Base-by-base conservation (phyloP, 2,329 filamentous ascomycete genomes). In the Pseudogymnoascus sp. region DNA sequence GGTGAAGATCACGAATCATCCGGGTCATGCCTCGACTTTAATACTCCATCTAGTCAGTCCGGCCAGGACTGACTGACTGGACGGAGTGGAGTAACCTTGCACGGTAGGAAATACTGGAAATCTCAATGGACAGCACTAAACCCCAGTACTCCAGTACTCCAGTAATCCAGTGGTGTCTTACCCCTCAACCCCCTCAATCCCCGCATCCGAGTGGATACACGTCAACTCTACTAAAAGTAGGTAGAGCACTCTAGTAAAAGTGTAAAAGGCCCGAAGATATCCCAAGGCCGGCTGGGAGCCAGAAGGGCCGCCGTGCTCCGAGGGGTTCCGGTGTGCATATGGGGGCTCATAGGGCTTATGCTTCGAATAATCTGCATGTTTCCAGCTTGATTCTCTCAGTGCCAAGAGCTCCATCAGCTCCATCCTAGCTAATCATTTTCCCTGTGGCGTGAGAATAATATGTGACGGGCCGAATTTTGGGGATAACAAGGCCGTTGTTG, bases 391-490 rank as follows among this genome's bases (percentile, higher is more conserved):
- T 34, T 57, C 28, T 57, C 51, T 13, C 10, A 14, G 28, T 34
- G 28, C 51, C 51, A 36, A 57, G 51, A 36, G 34, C 13, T 31
- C 7, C 10, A 57, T 36, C 51, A 36, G 34, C 13, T 31, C 7
- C 10, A 57, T 36, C 51, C 25, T 19, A 2, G 51, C 28, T 21
- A 4, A 19, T 34, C 4, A 2, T 57, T 34, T 16, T 57, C 16
- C 28, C n/a, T 34, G 51, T 57, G 28, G 51, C 51, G 21, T 28
- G 51, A 57, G 0, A 77, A 76, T 65, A 48, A 25, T 48, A 25
- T 48, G 43, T 23, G 43, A 25, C 21, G 43, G 43, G 43, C 43
- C 43, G 43, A 48, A 25, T 48, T 48, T 48, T 25, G 2, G 19
- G n/a, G 19, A 25, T 48, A 48, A 23, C 43, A 48, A 25, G 43